These are phyloP conservation scores for Lodderomyces beijingensis DNA, from an alignment of 1,139 yeast genomes.

Conservation along the genomic window DNA sequence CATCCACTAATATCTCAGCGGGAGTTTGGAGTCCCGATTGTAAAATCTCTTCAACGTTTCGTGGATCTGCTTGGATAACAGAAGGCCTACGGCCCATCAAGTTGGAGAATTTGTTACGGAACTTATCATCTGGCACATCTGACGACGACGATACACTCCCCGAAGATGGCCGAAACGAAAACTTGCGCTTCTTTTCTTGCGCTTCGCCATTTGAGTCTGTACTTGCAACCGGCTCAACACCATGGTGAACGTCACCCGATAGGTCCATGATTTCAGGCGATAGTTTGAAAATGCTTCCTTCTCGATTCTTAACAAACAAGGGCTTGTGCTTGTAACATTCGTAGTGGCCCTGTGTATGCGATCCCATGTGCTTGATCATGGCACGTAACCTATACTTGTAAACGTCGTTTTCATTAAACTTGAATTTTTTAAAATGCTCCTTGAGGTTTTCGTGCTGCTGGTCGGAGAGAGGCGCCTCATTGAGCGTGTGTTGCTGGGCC, in stretches of 20 bases:
- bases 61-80: slow-evolving; percentile 33
- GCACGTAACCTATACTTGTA: slow-evolving; percentile 63
- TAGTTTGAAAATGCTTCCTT: slow-evolving; percentile 44
- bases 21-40: slow-evolving; percentile 42
- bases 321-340: slow-evolving; percentile 77
- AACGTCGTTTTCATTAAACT: slow-evolving; percentile 41
- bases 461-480: slow-evolving; percentile 37
- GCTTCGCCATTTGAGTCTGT: background rate
- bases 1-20: slow-evolving; percentile 39
- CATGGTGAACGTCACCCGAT: slow-evolving; percentile 14
- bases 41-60: slow-evolving; percentile 37
- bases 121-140: slow-evolving; percentile 16
- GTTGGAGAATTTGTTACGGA: slow-evolving; percentile 35
- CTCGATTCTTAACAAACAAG: slow-evolving; percentile 46
- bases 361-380: slow-evolving; percentile 79
- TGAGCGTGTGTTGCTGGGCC: slow-evolving; percentile 10
- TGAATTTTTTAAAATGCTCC: slow-evolving; percentile 36
- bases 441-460: slow-evolving; percentile 38
- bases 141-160: slow-evolving; percentile 7
- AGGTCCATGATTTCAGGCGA: slow-evolving; percentile 40
- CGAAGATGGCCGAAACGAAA: slow-evolving; percentile 9
- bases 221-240: slow-evolving; percentile 6
- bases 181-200: slow-evolving; percentile 1
- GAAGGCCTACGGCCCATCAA: slow-evolving; percentile 47
- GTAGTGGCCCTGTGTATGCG: slow-evolving; percentile 88